Percentiles rank a stretch among this genome's conserved stretches.
Evolutionary conservation across 345 rosid species (phyloP).

Genomic region (Hibiscus syriacus): DNA sequence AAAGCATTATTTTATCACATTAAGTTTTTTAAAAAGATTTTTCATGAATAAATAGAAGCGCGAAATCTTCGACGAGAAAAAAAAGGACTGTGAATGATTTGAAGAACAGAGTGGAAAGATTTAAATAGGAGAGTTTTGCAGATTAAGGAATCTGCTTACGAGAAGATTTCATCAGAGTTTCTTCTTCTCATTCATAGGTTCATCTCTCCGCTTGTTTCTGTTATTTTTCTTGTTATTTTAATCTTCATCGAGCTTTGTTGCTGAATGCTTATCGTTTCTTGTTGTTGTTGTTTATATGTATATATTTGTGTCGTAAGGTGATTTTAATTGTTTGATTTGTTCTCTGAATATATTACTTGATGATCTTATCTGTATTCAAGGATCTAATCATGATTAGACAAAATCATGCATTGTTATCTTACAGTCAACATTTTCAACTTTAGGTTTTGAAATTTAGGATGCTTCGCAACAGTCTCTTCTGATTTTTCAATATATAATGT

Average conservation of each 20-base stretch:
- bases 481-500: not conserved
- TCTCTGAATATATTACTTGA: not conserved
- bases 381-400: not conserved
- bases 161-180: not conserved
- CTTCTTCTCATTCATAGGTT: conserved; percentile 8
- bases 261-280: not conserved
- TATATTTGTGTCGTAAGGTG: not conserved
- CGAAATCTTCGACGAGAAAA: not conserved
- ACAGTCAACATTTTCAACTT: not conserved
- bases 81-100: too few relatives aligned
- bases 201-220: not conserved
- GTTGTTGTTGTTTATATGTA: not conserved
- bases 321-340: not conserved
- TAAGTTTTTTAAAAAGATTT: too few relatives aligned
- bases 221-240: not conserved
- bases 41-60: not conserved
- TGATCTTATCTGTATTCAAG: not conserved
- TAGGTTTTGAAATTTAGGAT: not conserved
- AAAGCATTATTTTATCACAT: not conserved
- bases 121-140: not conserved
- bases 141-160: not conserved
- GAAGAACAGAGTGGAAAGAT: too few relatives aligned
- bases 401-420: not conserved
- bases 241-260: not conserved
- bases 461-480: not conserved